phyloP scores from a whole-genome alignment of 2,329 filamentous ascomycete species.

The Talaromyces sp. region DNA sequence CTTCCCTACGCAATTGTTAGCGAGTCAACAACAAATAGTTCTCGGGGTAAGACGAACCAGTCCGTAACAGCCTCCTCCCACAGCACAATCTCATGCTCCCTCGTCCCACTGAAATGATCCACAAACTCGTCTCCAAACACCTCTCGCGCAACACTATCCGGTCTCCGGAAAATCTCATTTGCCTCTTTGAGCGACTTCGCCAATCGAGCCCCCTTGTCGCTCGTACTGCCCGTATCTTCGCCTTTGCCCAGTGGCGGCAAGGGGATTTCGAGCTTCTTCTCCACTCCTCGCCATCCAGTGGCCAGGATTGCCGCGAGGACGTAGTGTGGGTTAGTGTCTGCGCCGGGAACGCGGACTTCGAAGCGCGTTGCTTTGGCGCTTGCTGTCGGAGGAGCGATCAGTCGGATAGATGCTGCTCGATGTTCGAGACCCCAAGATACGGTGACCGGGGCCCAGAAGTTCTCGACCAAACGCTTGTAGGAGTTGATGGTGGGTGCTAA shows the following conservation, averaged over 20 bases:
- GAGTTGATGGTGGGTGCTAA: conserved; percentile 94
- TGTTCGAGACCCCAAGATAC: conserved; percentile 97
- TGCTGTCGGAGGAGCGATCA: conserved; percentile 83
- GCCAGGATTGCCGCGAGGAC: conserved; percentile 84
- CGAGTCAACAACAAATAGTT: not conserved
- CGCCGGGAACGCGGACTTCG: conserved; percentile 89
- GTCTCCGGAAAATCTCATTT: conserved; percentile 69
- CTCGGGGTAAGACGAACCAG: conserved; percentile 61
- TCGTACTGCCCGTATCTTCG: conserved; percentile 69
- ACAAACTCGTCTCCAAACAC: conserved; percentile 95
- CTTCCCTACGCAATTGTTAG: conserved; percentile 55
- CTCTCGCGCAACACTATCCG: conserved; percentile 83
- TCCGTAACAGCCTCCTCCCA: conserved; percentile 98
- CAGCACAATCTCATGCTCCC: conserved; percentile 82
- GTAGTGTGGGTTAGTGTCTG: conserved; percentile 84
- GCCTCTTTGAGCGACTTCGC: conserved; percentile 85
- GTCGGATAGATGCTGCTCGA: conserved; percentile 80
- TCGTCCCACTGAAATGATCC: conserved; percentile 87
- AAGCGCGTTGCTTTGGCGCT: conserved; percentile 84
- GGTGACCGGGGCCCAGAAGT: conserved; percentile 98
- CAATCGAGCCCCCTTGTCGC: conserved; percentile 70
- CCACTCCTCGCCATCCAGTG: conserved; percentile 83
- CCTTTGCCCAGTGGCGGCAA: conserved; percentile 81
- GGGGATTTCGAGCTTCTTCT: conserved; percentile 82
- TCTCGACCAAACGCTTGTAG: conserved; percentile 96